Evolutionary conservation across 257 asterid genomes (phyloP).

Genomic region (Verbascum thapsus): DNA sequence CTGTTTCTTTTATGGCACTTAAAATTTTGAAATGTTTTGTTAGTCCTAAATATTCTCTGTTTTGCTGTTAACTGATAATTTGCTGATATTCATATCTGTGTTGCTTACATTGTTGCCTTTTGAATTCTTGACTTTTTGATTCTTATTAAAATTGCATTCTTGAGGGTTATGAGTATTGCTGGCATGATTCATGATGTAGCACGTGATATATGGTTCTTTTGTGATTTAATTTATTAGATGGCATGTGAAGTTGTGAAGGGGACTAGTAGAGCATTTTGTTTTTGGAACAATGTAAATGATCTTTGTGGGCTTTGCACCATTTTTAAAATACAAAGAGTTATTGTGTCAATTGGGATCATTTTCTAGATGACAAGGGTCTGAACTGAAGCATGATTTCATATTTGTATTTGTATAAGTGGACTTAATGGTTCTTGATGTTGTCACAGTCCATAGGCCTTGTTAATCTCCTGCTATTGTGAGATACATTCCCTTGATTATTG

Average conservation of each 20-base stretch:
- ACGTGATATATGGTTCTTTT: background rate
- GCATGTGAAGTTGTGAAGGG: background rate
- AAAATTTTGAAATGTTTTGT: slow-evolving; percentile 13
- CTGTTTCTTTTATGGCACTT: slow-evolving; percentile 22
- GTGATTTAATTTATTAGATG: background rate
- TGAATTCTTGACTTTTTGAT: background rate
- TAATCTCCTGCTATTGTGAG: too few species aligned
- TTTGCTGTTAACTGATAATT: background rate
- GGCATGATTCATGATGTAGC: background rate
- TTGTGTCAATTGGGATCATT: too few species aligned
- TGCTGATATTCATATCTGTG: background rate
- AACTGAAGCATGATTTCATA: too few species aligned
- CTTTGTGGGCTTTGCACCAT: too few species aligned
- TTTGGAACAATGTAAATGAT: too few species aligned
- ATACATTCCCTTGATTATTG: too few species aligned
- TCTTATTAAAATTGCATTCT: too few species aligned
- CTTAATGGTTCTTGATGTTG: too few species aligned
- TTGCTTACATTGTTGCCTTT: background rate
- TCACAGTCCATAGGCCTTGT: too few species aligned
- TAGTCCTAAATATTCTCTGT: background rate
- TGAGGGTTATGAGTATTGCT: background rate
- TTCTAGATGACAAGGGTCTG: too few species aligned
- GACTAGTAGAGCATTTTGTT: background rate
- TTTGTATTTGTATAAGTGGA: too few species aligned
- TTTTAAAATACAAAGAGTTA: too few species aligned